phyloP scores from a whole-genome alignment of 2,329 filamentous ascomycete species.

The Helotiales sp. region DNA sequence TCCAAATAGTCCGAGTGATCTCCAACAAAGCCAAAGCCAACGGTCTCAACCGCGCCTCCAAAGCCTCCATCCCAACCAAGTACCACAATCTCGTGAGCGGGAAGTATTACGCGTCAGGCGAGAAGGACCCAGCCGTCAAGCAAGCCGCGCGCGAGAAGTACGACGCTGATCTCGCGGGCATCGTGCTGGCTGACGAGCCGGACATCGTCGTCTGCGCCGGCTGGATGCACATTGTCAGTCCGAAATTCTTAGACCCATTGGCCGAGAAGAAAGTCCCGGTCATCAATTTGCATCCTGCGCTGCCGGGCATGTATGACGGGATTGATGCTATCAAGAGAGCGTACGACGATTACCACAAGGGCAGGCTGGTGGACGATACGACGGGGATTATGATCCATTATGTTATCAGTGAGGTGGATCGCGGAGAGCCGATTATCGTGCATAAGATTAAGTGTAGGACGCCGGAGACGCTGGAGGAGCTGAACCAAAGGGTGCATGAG shows the following conservation, averaged over 20 bases:
- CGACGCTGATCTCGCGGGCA: constrained; percentile 67
- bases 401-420: constrained; percentile 69
- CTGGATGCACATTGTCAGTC: constrained; percentile 73
- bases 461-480: constrained; percentile 67
- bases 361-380: constrained; percentile 66
- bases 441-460: constrained; percentile 69
- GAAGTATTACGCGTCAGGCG: constrained; percentile 52
- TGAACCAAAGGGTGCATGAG: constrained; percentile 75
- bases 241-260: constrained; percentile 65
- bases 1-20: constrained; percentile 63
- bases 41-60: constrained; percentile 64
- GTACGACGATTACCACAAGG: constrained; percentile 70
- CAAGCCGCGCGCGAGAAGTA: constrained; percentile 62
- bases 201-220: constrained; percentile 70
- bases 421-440: constrained; percentile 74
- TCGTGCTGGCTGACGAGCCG: constrained; percentile 57
- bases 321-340: constrained; percentile 78
- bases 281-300: constrained; percentile 72
- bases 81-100: constrained; percentile 70
- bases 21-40: constrained; percentile 69
- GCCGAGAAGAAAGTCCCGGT: constrained; percentile 58
- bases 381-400: constrained; percentile 78
- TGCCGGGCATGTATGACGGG: constrained; percentile 76
- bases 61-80: constrained; percentile 63
- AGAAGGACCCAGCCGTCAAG: constrained; percentile 49